Evolutionary conservation across 2,329 filamentous ascomycete genomes (phyloP).

Genomic region (Bretziella fagacearum): DNA sequence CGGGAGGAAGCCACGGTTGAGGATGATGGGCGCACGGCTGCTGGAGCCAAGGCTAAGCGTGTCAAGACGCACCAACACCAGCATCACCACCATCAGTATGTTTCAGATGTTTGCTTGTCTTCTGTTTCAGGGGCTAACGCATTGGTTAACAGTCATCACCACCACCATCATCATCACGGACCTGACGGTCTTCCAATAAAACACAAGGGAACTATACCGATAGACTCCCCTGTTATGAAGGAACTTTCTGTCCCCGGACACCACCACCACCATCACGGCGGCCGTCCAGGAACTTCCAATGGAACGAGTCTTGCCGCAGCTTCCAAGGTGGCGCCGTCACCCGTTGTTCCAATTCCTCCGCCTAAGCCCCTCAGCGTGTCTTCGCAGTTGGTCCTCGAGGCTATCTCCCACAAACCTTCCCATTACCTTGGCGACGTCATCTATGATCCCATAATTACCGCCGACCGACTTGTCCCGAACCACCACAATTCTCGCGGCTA

Average conservation of each 20-base stretch:
- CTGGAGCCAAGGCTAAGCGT: constrained; percentile 47
- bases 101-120: constrained; percentile 16
- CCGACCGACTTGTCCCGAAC: constrained; percentile 30
- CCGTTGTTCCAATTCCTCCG: constrained; percentile 31
- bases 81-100: constrained; percentile 53
- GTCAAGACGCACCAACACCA: constrained; percentile 40
- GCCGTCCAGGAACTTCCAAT: constrained; percentile 16
- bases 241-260: constrained; percentile 15
- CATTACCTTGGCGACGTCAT: constrained; percentile 71
- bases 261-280: constrained; percentile 34
- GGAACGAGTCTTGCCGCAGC: not conserved
- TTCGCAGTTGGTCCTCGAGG: constrained; percentile 54
- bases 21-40: constrained; percentile 49
- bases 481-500: constrained; percentile 27
- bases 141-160: constrained; percentile 17
- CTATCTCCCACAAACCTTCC: constrained; percentile 52
- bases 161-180: constrained; percentile 40
- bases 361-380: constrained; percentile 50
- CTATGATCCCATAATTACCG: constrained; percentile 52
- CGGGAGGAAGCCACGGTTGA: constrained; percentile 57
- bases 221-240: not conserved
- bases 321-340: constrained; percentile 21
- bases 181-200: constrained; percentile 26
- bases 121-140: not conserved
- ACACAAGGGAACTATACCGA: not conserved